A percentile compares a stretch with the other conserved stretches of the same genome.
phyloP scores from a whole-genome alignment of 2,329 filamentous ascomycete species.

The Cercospora berteroae region DNA sequence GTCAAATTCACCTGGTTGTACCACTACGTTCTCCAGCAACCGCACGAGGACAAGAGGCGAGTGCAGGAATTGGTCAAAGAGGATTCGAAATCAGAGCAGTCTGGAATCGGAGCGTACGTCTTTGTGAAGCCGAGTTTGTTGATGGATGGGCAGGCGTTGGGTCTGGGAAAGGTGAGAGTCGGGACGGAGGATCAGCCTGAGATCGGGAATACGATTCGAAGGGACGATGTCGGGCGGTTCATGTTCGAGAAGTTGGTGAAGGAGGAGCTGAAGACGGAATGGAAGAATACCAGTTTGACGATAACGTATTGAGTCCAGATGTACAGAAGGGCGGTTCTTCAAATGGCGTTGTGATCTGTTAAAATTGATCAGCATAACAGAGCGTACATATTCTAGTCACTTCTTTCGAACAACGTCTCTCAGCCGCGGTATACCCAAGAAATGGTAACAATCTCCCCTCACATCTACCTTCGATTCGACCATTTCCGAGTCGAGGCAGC shows the following conservation, averaged over 20 bases:
- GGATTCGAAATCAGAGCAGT: slow-evolving; percentile 25
- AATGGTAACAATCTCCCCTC: neutral
- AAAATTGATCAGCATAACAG: neutral
- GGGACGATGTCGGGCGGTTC: slow-evolving; percentile 44
- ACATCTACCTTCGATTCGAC: neutral
- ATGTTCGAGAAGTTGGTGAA: slow-evolving; percentile 40
- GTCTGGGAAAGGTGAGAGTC: slow-evolving; percentile 33
- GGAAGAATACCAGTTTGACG: slow-evolving; percentile 37
- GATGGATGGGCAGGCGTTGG: slow-evolving; percentile 34
- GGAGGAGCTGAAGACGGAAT: slow-evolving; percentile 28
- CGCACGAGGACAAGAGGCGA: slow-evolving; percentile 43
- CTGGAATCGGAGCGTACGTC: slow-evolving; percentile 33
- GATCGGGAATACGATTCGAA: slow-evolving; percentile 41
- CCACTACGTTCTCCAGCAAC: slow-evolving; percentile 36
- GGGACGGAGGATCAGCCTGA: slow-evolving; percentile 38
- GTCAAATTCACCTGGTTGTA: slow-evolving; percentile 37
- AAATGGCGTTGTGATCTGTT: neutral
- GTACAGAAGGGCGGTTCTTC: neutral
- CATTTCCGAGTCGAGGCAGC: neutral
- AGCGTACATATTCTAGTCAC: neutral
- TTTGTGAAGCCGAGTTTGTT: slow-evolving; percentile 42
- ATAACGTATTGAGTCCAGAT: slow-evolving; percentile 36
- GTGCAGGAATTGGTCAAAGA: slow-evolving; percentile 38
- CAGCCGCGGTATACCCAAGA: neutral
- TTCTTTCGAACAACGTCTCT: neutral